Conservation (phyloP, 2,329 filamentous ascomycete genomes). For the Penicillium thymicola region DNA sequence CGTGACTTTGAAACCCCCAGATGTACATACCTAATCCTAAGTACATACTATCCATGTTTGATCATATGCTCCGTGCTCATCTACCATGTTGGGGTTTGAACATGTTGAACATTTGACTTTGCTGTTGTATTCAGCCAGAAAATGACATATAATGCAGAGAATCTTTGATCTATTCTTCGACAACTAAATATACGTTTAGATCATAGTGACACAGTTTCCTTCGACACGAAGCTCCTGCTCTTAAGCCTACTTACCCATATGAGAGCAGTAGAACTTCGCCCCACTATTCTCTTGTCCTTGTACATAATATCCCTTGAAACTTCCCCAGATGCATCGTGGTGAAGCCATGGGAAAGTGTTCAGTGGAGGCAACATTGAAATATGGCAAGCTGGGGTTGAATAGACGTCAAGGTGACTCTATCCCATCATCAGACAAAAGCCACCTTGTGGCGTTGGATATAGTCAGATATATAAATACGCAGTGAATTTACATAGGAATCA, state of each 20-base stretch:
- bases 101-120: background rate
- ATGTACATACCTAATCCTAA: background rate
- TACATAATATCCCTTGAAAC: background rate
- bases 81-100: background rate
- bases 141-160: no score
- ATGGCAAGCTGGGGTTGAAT: background rate
- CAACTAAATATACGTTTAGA: no score
- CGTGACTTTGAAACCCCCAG: background rate
- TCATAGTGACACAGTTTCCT: background rate
- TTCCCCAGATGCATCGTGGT: background rate
- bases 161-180: no score
- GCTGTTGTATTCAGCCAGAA: no score
- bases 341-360: background rate
- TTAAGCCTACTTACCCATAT: background rate
- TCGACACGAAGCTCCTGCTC: background rate
- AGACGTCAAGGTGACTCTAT: background rate
- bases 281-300: background rate
- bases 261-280: background rate
- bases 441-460: background rate
- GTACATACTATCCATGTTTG: background rate
- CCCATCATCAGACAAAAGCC: background rate
- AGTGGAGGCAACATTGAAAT: background rate
- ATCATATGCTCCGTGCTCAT: background rate
- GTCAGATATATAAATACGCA: background rate
- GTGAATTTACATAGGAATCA: background rate